Percentiles rank a stretch among this genome's conserved stretches.
Conservation (phyloP, 805 yeast genomes). For the Saturnispora quitensis region DNA sequence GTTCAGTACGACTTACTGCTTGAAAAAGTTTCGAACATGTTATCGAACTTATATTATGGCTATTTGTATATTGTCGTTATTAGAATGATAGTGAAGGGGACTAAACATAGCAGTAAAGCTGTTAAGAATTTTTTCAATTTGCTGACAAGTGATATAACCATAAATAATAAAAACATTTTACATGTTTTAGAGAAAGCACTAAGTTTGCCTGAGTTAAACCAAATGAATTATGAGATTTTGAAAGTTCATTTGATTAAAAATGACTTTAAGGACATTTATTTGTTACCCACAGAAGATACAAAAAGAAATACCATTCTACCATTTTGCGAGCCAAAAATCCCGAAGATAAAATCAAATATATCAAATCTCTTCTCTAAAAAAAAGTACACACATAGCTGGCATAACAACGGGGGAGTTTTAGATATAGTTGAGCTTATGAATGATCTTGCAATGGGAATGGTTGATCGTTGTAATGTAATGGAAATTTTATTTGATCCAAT, state of each 20-base stretch:
- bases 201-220: neutral
- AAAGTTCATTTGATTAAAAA: neutral
- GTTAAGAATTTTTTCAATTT: neutral
- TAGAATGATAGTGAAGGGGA: neutral
- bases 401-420: neutral
- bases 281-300: neutral
- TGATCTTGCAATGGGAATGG: neutral
- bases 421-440: slow-evolving; percentile 2
- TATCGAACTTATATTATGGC: neutral
- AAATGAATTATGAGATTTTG: neutral
- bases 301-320: neutral
- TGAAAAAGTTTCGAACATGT: neutral
- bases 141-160: neutral
- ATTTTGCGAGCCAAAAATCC: neutral
- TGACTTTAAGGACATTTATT: neutral
- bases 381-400: neutral
- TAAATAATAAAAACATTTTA: neutral
- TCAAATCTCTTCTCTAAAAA: neutral
- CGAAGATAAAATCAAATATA: neutral
- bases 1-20: neutral
- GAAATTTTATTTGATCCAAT: neutral
- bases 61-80: neutral
- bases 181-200: neutral
- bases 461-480: neutral
- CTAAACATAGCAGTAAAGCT: neutral